Evolutionary conservation across 2,329 filamentous ascomycete species (phyloP).

Genomic region (Colletotrichum sp.): DNA sequence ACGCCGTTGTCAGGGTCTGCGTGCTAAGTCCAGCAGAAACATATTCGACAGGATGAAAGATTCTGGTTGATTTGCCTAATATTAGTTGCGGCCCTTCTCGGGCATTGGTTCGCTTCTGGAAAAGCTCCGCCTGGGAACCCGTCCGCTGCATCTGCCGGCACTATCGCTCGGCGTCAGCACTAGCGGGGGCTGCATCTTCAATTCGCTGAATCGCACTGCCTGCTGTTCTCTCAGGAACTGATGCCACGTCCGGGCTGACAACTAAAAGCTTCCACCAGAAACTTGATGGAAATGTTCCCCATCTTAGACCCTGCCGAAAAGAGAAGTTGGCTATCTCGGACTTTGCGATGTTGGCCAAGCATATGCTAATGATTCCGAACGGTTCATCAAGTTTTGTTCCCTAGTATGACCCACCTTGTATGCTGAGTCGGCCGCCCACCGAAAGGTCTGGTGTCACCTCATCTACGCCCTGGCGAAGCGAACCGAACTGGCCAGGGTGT

Average conservation of each 20-base stretch:
- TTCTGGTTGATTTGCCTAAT: not conserved
- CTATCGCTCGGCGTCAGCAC: not conserved
- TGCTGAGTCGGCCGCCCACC: not conserved
- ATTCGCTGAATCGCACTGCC: not conserved
- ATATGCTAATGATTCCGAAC: not conserved
- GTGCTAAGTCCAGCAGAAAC: not conserved
- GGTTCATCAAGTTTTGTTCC: not conserved
- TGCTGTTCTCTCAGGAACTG: not conserved
- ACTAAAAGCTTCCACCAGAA: not conserved
- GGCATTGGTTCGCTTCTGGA: not conserved
- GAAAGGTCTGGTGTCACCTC: not conserved
- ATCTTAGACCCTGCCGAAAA: not conserved
- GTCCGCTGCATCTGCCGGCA: not conserved
- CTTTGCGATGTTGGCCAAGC: not conserved
- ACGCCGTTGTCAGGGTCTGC: not conserved
- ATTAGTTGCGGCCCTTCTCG: not conserved
- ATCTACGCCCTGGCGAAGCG: not conserved
- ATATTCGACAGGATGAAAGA: not conserved
- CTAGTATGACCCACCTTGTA: fast-evolving
- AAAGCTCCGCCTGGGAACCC: not conserved
- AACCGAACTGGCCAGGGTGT: not conserved
- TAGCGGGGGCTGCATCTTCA: not conserved
- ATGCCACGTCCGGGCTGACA: not conserved
- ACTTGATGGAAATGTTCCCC: fast-evolving
- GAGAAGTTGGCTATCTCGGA: not conserved